Percentiles rank a stretch among this genome's conserved stretches.
Conservation (phyloP, 179 eudicot species). For the Beta macrorhiza region DNA sequence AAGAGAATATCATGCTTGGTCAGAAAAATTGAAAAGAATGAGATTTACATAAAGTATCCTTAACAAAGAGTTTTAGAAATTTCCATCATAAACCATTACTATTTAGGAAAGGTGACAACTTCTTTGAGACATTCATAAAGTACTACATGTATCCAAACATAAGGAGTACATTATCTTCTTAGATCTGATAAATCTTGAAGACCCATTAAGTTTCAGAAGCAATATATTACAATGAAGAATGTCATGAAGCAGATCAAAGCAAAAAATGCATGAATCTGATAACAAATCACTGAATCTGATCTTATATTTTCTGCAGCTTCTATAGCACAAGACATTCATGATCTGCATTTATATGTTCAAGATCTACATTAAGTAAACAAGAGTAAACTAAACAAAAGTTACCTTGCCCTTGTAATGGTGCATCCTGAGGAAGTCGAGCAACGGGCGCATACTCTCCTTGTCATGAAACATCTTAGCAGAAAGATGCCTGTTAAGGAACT, state of each 20-base stretch:
- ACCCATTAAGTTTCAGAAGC: too few relatives aligned
- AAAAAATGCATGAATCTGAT: not conserved
- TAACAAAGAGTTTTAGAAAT: not conserved
- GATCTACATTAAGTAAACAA: not conserved
- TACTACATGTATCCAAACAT: too few relatives aligned
- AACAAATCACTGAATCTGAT: not conserved
- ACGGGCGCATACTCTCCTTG: conserved; percentile 85
- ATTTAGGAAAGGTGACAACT: not conserved
- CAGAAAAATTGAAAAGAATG: too few relatives aligned
- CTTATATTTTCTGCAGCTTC: not conserved
- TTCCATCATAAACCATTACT: too few relatives aligned
- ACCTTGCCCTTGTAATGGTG: conserved; percentile 88
- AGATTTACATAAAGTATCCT: too few relatives aligned
- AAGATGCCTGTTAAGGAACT: conserved; percentile 88
- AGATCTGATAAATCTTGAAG: not conserved
- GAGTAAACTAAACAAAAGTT: too few relatives aligned
- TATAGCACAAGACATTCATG: not conserved
- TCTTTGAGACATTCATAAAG: too few relatives aligned
- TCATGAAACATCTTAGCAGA: conserved; percentile 97
- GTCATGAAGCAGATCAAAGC: too few relatives aligned
- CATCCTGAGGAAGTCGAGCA: conserved; percentile 70
- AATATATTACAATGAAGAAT: too few relatives aligned
- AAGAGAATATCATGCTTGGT: not conserved
- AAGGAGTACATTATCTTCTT: not conserved
- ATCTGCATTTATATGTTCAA: not conserved